Base-by-base conservation (phyloP, 2,329 filamentous ascomycete genomes). In the Bipolaris bicolor region DNA sequence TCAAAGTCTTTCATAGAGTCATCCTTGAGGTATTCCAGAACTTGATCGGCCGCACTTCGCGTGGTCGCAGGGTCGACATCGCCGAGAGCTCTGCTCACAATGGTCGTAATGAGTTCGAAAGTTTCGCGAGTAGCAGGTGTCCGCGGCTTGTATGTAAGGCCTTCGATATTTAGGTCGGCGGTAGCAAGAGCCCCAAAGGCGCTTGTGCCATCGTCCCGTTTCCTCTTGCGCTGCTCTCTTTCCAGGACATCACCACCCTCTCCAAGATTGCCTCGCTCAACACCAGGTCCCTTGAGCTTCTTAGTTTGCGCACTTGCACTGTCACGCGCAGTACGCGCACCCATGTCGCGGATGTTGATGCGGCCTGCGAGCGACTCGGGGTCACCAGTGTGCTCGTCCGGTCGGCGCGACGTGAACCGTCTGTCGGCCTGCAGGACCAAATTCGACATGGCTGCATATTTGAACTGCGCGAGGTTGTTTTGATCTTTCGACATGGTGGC, bases 401-500 rank as follows among this genome's bases (percentile, higher is more conserved):
- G 92, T 71, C 92, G 88, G 77, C 95, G 88, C 64, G 92, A 92
- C 70, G 96, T 90, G 77, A 99, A 98, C 71, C 95, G 90, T 81
- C 93, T 90, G 83, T 99, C 95, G 82, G 92, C 93, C 90, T 99
- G 95, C 87, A 99, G 91, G 76, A 99, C 95, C 92, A 99, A 90
- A 88, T 99, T 99, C 82, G 95, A 99, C 95, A 99, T 98, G 79
- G 91, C 92, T 88, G 92, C 92, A 86, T 97, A 97, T 81, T 97
- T 97, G 86, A 96, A 97, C 81, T 97, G 93, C 79, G 92, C 93
- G 73, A 96, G 90, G 89, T 95, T 81, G 72, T 85, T 73, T 58
- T 62, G 62, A 37, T 69, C 66, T 43, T 67, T 63, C 57, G 67
- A 66, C 67, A 70, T 70, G 61, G 44, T 65, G 60, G 57, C 55